These are phyloP conservation scores for Cladosporium velox DNA, from an alignment of 2,329 filamentous ascomycete genomes.

Conservation along the genomic window DNA sequence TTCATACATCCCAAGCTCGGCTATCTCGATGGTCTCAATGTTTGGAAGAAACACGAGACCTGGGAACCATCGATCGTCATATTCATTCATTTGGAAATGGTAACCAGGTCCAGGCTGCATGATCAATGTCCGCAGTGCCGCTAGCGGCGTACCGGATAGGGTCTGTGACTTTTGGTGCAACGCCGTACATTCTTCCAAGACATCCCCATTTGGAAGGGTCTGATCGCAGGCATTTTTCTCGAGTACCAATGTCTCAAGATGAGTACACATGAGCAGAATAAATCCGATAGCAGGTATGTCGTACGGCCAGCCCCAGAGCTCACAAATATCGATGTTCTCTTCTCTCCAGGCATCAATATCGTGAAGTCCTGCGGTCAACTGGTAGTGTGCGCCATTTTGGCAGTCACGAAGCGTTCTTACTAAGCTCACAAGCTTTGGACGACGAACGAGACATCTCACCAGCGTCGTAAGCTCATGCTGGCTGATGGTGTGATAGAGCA, in stretches of 20 bases:
- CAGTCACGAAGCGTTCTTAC: background rate
- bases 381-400: background rate
- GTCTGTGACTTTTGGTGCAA: background rate
- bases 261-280: background rate
- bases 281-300: background rate
- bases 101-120: background rate
- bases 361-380: background rate
- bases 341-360: background rate
- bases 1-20: background rate
- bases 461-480: background rate
- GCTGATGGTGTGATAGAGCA: background rate
- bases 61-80: background rate
- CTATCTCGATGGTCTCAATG: background rate
- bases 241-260: background rate
- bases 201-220: background rate
- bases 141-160: background rate
- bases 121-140: background rate
- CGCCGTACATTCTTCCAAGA: background rate
- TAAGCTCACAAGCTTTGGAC: background rate
- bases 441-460: background rate
- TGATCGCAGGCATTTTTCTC: background rate
- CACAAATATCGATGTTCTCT: background rate
- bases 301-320: background rate
- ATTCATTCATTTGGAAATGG: background rate
- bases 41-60: background rate